phyloP scores from a whole-genome alignment of 352 stramenopile species.

The Globisporangium yorkense region DNA sequence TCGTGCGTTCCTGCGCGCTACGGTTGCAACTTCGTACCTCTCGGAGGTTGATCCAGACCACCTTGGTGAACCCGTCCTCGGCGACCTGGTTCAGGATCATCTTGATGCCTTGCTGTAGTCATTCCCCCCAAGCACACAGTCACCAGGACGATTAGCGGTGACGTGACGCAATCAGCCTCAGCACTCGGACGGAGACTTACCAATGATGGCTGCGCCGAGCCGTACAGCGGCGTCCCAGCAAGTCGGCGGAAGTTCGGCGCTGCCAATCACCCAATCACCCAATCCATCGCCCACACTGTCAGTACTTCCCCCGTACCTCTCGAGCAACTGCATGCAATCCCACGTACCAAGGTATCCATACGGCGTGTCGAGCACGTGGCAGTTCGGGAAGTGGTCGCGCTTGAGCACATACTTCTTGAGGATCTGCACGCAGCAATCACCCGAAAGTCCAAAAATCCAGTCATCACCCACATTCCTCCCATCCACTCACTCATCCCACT shows the following conservation, averaged over 20 bases:
- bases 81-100: conserved; percentile 61
- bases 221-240: conserved; percentile 65
- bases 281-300: not conserved
- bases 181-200: conserved; percentile 17
- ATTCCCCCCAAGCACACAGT: conserved; percentile 1
- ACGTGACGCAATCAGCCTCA: too few relatives aligned
- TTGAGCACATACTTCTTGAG: conserved; percentile 85
- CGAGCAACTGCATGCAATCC: not conserved
- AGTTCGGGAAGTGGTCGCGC: conserved; percentile 73
- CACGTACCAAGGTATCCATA: conserved; percentile 58
- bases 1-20: too few relatives aligned
- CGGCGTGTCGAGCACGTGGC: conserved; percentile 58
- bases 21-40: conserved; percentile 25
- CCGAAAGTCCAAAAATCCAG: not conserved
- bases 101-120: conserved; percentile 55
- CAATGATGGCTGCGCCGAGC: conserved; percentile 64
- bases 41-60: conserved; percentile 81
- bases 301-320: too few relatives aligned
- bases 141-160: not conserved
- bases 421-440: conserved; percentile 24
- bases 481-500: not conserved
- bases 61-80: conserved; percentile 68
- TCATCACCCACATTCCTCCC: not conserved
- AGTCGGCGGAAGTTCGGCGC: conserved; percentile 77
- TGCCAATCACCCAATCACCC: conserved; percentile 8